These are phyloP conservation scores for Keithomyces neogunnii DNA, from an alignment of 2,329 filamentous ascomycete species.

Conservation along the genomic window DNA sequence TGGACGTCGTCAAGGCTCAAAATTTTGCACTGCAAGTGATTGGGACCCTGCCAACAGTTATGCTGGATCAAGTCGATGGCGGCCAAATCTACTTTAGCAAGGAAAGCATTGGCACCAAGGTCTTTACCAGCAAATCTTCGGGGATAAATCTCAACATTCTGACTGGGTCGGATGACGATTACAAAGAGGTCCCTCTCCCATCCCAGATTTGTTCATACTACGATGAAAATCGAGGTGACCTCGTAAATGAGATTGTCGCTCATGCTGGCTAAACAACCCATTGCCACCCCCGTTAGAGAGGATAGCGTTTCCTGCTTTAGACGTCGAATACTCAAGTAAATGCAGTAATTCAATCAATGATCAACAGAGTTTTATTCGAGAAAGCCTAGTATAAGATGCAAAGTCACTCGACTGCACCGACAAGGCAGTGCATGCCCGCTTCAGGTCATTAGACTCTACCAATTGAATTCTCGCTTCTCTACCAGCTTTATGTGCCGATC, in stretches of 20 bases:
- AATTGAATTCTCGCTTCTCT: not conserved
- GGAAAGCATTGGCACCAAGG: constrained; percentile 67
- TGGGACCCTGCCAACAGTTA: constrained; percentile 74
- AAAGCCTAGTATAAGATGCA: not conserved
- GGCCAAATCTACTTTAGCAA: constrained; percentile 80
- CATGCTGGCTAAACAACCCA: constrained; percentile 59
- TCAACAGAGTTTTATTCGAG: not conserved
- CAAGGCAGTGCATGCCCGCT: not conserved
- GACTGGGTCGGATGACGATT: constrained; percentile 64
- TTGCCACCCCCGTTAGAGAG: too few species aligned
- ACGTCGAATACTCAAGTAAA: not conserved
- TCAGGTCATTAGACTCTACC: not conserved
- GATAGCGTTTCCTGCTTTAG: too few species aligned
- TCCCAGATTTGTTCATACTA: constrained; percentile 79
- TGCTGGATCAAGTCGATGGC: constrained; percentile 89
- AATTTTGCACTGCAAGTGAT: constrained; percentile 94
- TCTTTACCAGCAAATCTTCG: constrained; percentile 84
- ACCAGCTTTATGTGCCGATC: not conserved
- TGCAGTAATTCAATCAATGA: not conserved
- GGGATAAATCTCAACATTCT: constrained; percentile 84
- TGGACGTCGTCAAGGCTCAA: constrained; percentile 91
- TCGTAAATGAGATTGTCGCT: constrained; percentile 92
- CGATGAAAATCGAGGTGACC: constrained; percentile 59
- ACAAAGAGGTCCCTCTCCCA: constrained; percentile 77
- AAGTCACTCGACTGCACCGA: not conserved